Percentiles rank a stretch among this genome's conserved stretches.
Evolutionary conservation across 148 eudicot species (phyloP).

Genomic region (Rhododendron vialii): DNA sequence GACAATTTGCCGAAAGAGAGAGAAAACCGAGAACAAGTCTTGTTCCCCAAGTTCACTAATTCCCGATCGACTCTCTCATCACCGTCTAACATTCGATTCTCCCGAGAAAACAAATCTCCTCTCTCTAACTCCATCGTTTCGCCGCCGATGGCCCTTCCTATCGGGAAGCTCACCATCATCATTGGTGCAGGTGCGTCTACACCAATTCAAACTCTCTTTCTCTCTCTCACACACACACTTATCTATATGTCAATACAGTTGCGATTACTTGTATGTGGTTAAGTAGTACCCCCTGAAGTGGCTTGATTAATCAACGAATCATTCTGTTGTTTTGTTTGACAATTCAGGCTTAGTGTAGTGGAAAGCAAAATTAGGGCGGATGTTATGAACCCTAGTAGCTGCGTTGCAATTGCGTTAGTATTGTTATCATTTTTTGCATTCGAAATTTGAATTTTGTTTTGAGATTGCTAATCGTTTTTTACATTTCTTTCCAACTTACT

Average conservation of each 20-base stretch:
- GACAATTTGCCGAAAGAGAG: not conserved
- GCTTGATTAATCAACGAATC: not conserved
- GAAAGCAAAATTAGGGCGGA: not conserved
- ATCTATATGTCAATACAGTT: not conserved
- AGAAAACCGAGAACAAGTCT: not conserved
- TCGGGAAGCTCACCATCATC: slow-evolving; percentile 77
- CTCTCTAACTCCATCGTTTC: slow-evolving; percentile 1
- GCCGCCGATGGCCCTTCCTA: slow-evolving; percentile 59
- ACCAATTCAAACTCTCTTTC: not conserved
- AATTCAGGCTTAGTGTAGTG: not conserved
- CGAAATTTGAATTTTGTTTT: not conserved
- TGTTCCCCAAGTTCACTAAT: slow-evolving; percentile 14
- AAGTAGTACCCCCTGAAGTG: not conserved
- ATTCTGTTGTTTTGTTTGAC: no score
- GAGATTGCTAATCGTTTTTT: not conserved
- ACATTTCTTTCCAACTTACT: not conserved
- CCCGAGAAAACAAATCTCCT: not conserved
- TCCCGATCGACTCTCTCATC: not conserved
- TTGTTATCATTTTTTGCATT: no score
- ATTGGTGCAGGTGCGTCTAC: slow-evolving; percentile 72
- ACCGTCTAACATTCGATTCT: not conserved
- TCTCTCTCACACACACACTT: not conserved
- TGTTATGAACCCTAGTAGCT: no score
- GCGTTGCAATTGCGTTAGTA: no score
- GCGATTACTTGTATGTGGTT: not conserved